These are phyloP conservation scores for Paramarasmius palmivorus DNA, from an alignment of 1,284 basidiomycete genomes.

Conservation along the genomic window DNA sequence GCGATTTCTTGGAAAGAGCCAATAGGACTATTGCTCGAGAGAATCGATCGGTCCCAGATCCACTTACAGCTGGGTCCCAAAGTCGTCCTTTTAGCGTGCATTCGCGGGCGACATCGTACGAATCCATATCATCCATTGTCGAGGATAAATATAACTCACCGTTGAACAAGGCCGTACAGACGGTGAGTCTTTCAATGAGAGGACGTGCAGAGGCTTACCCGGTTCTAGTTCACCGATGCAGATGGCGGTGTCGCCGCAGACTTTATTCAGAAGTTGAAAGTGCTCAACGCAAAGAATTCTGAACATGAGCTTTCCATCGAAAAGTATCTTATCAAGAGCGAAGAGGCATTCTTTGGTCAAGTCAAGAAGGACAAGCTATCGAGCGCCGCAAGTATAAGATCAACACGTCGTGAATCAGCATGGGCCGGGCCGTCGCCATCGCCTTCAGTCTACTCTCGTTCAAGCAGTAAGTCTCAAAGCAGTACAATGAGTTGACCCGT, in stretches of 20 bases:
- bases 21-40: constrained; percentile 82
- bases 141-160: constrained; percentile 89
- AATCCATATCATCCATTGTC: constrained; percentile 86
- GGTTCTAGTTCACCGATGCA: constrained; percentile 81
- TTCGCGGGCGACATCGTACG: constrained; percentile 78
- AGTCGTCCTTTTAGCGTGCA: constrained; percentile 77
- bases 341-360: constrained; percentile 89
- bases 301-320: constrained; percentile 91
- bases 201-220: constrained; percentile 12
- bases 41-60: constrained; percentile 75
- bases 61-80: constrained; percentile 68
- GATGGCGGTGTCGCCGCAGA: constrained; percentile 89
- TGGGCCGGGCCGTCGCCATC: constrained; percentile 65
- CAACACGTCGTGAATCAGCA: constrained; percentile 78
- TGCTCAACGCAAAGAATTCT: constrained; percentile 82
- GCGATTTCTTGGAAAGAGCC: constrained; percentile 81
- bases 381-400: constrained; percentile 75
- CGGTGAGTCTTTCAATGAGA: constrained; percentile 46
- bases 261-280: constrained; percentile 84
- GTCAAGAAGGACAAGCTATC: constrained; percentile 83
- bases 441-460: constrained; percentile 73
- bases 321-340: constrained; percentile 85
- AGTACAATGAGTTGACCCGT: constrained; percentile 3
- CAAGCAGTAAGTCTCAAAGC: constrained; percentile 57
- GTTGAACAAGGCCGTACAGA: constrained; percentile 88